A percentile compares a stretch with the other conserved stretches of the same genome.
Evolutionary conservation across 2,329 filamentous ascomycete species (phyloP).

Genomic region (Aspergillus nomiae): DNA sequence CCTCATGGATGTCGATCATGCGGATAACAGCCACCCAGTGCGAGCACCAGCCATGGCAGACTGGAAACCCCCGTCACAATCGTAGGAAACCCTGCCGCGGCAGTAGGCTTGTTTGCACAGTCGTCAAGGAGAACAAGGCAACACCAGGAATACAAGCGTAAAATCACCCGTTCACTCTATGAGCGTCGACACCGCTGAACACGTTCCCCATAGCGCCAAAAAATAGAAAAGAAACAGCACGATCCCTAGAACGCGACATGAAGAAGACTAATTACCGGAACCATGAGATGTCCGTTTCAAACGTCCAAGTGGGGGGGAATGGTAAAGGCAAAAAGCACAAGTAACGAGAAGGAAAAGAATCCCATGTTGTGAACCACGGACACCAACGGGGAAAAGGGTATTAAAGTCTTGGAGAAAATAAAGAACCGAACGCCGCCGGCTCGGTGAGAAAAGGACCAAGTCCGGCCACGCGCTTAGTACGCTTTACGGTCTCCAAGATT

Average conservation of each 20-base stretch:
- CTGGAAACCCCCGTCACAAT: neutral
- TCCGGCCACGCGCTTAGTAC: conserved; percentile 29
- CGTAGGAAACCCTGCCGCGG: neutral
- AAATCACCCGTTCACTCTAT: conserved; percentile 23
- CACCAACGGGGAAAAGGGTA: conserved; percentile 21
- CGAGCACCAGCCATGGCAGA: neutral
- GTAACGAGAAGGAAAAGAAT: conserved; percentile 18
- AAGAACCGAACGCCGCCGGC: neutral
- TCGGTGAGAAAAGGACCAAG: conserved; percentile 6
- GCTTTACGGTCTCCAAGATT: conserved; percentile 57
- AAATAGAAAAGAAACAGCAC: conserved; percentile 31
- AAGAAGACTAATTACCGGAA: conserved; percentile 38
- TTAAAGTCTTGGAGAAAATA: conserved; percentile 6
- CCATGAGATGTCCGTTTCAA: conserved; percentile 35
- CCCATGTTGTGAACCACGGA: conserved; percentile 15
- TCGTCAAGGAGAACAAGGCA: conserved; percentile 13
- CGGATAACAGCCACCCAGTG: neutral
- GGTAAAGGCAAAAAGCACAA: conserved; percentile 22
- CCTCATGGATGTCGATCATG: neutral
- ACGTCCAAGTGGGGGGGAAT: conserved; percentile 17
- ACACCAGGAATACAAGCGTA: conserved; percentile 19
- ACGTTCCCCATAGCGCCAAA: conserved; percentile 38
- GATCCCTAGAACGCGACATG: conserved; percentile 33
- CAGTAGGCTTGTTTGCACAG: neutral
- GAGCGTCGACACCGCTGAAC: conserved; percentile 33